Evolutionary conservation across 2,329 filamentous ascomycete genomes (phyloP).

Genomic region (Cryphonectria carpinicola): DNA sequence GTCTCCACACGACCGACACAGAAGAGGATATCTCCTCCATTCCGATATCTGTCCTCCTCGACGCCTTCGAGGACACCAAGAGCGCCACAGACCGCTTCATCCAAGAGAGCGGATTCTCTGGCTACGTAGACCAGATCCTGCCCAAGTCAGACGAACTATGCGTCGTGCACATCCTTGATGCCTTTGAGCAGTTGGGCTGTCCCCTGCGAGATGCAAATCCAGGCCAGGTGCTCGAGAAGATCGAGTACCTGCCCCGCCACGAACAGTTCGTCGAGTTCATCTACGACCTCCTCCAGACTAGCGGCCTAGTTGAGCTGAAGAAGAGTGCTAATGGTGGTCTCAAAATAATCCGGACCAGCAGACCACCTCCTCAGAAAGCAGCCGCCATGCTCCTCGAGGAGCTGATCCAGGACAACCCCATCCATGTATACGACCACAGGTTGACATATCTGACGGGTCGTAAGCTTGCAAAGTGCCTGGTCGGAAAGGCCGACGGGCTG

Average conservation of each 20-base stretch:
- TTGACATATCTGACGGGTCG: slow-evolving; percentile 26
- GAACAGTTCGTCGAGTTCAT: slow-evolving; percentile 38
- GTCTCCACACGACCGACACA: background rate
- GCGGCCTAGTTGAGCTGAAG: slow-evolving; percentile 36
- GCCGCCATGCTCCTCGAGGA: background rate
- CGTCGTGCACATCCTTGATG: slow-evolving; percentile 38
- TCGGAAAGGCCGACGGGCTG: slow-evolving; percentile 27
- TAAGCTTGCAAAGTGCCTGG: slow-evolving; percentile 28
- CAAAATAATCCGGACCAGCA: slow-evolving; percentile 34
- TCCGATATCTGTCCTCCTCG: background rate
- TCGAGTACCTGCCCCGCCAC: slow-evolving; percentile 37
- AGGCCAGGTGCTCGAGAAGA: slow-evolving; percentile 34
- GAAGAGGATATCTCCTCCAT: background rate
- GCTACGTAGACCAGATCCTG: slow-evolving; percentile 35
- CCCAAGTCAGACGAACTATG: slow-evolving; percentile 35
- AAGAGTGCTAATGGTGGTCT: no score
- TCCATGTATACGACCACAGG: slow-evolving; percentile 33
- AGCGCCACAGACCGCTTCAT: background rate
- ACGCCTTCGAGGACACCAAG: slow-evolving; percentile 3
- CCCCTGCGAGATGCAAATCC: slow-evolving; percentile 30
- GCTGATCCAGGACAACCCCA: background rate
- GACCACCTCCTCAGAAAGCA: background rate
- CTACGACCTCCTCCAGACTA: slow-evolving; percentile 41
- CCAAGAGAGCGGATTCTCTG: slow-evolving; percentile 1
- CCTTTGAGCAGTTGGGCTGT: slow-evolving; percentile 41